Percentiles rank a stretch among this genome's conserved stretches.
phyloP scores from a whole-genome alignment of 2,329 filamentous ascomycete species.

The Monosporascus sp. region DNA sequence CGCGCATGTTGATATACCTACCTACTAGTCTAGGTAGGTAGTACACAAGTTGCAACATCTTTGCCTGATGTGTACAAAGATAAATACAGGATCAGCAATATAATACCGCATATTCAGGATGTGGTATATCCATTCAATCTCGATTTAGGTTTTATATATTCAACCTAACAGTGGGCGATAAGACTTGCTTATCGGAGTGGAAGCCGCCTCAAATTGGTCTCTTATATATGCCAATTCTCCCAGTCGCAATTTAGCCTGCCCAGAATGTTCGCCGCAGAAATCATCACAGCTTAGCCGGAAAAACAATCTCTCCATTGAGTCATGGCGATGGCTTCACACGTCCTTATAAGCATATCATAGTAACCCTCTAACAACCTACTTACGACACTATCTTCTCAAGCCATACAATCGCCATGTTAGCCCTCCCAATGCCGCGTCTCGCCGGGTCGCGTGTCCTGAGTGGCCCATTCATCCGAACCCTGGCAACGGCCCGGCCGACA shows the following conservation, averaged over 20 bases:
- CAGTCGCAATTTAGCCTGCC: slow-evolving; percentile 9
- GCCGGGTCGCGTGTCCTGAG: slow-evolving; percentile 16
- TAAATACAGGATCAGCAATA: too few relatives aligned
- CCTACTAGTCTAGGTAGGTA: too few relatives aligned
- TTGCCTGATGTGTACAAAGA: too few relatives aligned
- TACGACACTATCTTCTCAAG: neutral
- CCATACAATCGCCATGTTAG: slow-evolving; percentile 15
- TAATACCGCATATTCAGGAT: too few relatives aligned
- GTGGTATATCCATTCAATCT: too few relatives aligned
- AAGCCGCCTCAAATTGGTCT: too few relatives aligned
- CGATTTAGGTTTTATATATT: too few relatives aligned
- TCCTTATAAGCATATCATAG: slow-evolving; percentile 15
- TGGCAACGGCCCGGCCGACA: slow-evolving; percentile 15
- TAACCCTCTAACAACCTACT: slow-evolving; percentile 2
- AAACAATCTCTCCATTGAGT: slow-evolving; percentile 16
- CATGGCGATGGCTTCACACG: slow-evolving; percentile 22
- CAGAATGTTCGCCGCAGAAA: slow-evolving; percentile 27
- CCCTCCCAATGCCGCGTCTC: slow-evolving; percentile 15
- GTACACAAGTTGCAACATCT: too few relatives aligned
- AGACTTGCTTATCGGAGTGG: too few relatives aligned
- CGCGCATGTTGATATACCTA: too few relatives aligned
- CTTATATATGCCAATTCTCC: too few relatives aligned
- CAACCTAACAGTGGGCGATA: too few relatives aligned
- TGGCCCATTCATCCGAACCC: slow-evolving; percentile 13
- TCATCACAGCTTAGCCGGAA: slow-evolving; percentile 20